Percentiles rank a stretch among this genome's conserved stretches.
Evolutionary conservation across 2,329 filamentous ascomycete genomes (phyloP).

Genomic region (Penicillium sumatraense): DNA sequence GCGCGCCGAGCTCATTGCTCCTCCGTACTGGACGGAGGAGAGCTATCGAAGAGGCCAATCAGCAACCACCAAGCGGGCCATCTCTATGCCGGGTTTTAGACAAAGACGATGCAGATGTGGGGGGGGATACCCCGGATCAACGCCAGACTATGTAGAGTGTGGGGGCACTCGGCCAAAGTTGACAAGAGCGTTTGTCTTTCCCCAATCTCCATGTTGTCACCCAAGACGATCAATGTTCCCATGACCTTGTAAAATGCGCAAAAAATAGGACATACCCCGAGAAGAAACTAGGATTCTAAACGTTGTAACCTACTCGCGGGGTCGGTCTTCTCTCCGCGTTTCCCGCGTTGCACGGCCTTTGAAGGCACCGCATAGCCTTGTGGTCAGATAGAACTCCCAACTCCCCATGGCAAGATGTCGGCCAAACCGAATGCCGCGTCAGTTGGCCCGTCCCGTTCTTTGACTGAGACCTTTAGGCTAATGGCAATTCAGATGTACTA

Average conservation of each 20-base stretch:
- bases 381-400: background rate
- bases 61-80: background rate
- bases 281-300: background rate
- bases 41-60: background rate
- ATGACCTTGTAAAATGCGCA: background rate
- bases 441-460: background rate
- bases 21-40: background rate
- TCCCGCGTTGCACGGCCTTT: background rate
- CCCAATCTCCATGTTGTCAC: background rate
- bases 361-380: background rate
- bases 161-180: background rate
- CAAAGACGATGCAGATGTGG: background rate
- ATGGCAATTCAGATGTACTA: slow-evolving; percentile 4
- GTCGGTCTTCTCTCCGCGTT: background rate
- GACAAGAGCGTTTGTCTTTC: background rate
- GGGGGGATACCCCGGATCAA: background rate
- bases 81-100: background rate
- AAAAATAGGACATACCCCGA: background rate
- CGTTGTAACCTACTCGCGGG: background rate
- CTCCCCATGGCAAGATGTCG: background rate
- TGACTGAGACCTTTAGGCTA: background rate
- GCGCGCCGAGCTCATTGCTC: background rate
- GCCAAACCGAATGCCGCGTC: background rate
- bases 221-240: background rate
- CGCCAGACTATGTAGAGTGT: background rate